Percentiles rank a stretch among this genome's conserved stretches.
phyloP scores from a whole-genome alignment of 805 yeast species.

The Wickerhamiella allomyrinae region DNA sequence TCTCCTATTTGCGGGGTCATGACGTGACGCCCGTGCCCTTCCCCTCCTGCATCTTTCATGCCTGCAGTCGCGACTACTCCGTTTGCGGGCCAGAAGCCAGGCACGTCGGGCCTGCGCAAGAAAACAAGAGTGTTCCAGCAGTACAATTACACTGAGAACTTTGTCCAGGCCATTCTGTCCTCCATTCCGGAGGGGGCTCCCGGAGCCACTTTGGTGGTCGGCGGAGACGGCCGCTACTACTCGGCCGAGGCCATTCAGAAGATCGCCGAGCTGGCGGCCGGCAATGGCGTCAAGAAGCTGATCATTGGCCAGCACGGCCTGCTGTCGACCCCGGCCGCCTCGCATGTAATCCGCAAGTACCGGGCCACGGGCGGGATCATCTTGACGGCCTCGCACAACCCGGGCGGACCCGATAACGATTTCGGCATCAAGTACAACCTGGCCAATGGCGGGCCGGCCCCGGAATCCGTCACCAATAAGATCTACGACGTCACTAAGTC shows the following conservation, averaged over 20 bases:
- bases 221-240: slow-evolving; percentile 95
- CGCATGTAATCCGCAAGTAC: slow-evolving; percentile 72
- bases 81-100: slow-evolving; percentile 88
- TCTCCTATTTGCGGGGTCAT: no score
- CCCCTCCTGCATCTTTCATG: slow-evolving; percentile 1
- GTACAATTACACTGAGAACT: slow-evolving; percentile 77
- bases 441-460: slow-evolving; percentile 96
- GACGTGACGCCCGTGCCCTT: not conserved
- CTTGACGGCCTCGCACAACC: slow-evolving; percentile 92
- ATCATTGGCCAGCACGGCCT: slow-evolving; percentile 82
- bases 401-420: slow-evolving; percentile 89
- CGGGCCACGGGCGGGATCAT: slow-evolving; percentile 82
- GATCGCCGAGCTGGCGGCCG: slow-evolving; percentile 75
- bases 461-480: slow-evolving; percentile 81
- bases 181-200: slow-evolving; percentile 83
- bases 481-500: slow-evolving; percentile 57
- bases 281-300: slow-evolving; percentile 74
- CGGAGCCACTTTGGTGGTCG: slow-evolving; percentile 69
- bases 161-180: slow-evolving; percentile 70
- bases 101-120: slow-evolving; percentile 93
- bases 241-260: slow-evolving; percentile 67
- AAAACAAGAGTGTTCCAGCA: slow-evolving; percentile 75
- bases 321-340: slow-evolving; percentile 90
- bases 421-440: slow-evolving; percentile 92
- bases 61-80: slow-evolving; percentile 47